Conservation (phyloP, 805 yeast species). For the Zygosaccharomyces pseudorouxii region DNA sequence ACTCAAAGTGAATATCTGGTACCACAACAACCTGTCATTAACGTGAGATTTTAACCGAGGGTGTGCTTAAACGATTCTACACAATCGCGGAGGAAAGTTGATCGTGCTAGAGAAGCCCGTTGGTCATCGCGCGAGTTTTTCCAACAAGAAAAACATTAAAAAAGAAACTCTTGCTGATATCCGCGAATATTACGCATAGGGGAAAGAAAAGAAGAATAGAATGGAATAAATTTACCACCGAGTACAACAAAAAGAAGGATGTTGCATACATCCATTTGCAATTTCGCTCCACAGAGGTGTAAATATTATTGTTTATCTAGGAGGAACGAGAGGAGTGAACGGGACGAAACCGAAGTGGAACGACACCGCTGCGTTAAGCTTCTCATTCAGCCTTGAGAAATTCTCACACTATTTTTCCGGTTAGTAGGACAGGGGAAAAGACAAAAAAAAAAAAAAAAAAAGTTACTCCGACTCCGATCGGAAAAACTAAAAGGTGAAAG, state of each 20-base stretch:
- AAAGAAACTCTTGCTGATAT: background rate
- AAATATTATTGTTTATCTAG: background rate
- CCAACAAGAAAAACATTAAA: background rate
- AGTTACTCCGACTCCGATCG: background rate
- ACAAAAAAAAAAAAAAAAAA: background rate
- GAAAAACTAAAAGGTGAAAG: background rate
- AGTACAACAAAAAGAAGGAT: background rate
- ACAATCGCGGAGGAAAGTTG: background rate
- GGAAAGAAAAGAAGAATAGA: background rate
- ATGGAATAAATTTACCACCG: too few species aligned
- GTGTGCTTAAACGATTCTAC: too few species aligned
- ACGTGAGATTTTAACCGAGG: background rate
- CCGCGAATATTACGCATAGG: background rate
- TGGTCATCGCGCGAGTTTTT: conserved; percentile 6
- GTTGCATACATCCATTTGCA: background rate
- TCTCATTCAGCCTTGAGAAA: background rate
- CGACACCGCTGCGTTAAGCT: too few species aligned
- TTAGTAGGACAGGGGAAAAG: background rate
- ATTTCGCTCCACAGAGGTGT: background rate
- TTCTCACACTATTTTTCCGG: conserved; percentile 4
- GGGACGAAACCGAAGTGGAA: too few species aligned
- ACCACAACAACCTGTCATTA: background rate
- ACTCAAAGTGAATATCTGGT: background rate
- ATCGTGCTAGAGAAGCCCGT: background rate
- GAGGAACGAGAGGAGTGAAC: too few species aligned